A percentile compares a stretch with the other conserved stretches of the same genome.
phyloP scores from a whole-genome alignment of 108 stramenopile species.

The Craspedostauros australis region DNA sequence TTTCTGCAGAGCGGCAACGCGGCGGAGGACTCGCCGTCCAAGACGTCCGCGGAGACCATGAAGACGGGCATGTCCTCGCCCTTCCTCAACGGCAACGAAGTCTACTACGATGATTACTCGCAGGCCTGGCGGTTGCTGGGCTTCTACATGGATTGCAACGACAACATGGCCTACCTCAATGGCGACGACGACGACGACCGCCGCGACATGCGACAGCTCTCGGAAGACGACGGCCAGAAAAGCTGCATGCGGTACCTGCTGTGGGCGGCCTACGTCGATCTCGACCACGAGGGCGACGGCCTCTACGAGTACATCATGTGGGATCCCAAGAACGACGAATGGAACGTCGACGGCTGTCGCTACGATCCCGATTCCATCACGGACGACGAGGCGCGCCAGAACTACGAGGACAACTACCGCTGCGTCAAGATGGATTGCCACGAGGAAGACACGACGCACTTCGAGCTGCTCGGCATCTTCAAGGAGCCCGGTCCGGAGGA shows the following conservation, averaged over 20 bases:
- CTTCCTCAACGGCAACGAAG: background rate
- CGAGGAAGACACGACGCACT: constrained; percentile 23
- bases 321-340: too few species aligned
- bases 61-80: too few species aligned
- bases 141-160: constrained; percentile 53
- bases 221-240: constrained; percentile 11
- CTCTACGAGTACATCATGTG: too few species aligned
- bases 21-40: too few species aligned
- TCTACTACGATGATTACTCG: constrained; percentile 44
- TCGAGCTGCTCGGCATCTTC: constrained; percentile 49
- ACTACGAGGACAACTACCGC: constrained; percentile 27
- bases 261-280: constrained; percentile 50
- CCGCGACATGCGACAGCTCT: background rate
- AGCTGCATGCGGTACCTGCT: constrained; percentile 49
- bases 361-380: too few species aligned
- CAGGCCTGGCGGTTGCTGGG: constrained; percentile 66
- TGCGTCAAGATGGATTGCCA: constrained; percentile 61
- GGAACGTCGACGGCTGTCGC: constrained; percentile 43
- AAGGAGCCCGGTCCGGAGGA: constrained; percentile 42
- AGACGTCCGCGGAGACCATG: constrained; percentile 10
- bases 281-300: background rate
- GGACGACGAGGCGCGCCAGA: constrained; percentile 15
- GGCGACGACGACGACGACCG: constrained; percentile 12
- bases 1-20: too few species aligned
- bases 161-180: constrained; percentile 6